Base-by-base conservation (phyloP, 441 rosid genomes). In the Populus tomentosa region DNA sequence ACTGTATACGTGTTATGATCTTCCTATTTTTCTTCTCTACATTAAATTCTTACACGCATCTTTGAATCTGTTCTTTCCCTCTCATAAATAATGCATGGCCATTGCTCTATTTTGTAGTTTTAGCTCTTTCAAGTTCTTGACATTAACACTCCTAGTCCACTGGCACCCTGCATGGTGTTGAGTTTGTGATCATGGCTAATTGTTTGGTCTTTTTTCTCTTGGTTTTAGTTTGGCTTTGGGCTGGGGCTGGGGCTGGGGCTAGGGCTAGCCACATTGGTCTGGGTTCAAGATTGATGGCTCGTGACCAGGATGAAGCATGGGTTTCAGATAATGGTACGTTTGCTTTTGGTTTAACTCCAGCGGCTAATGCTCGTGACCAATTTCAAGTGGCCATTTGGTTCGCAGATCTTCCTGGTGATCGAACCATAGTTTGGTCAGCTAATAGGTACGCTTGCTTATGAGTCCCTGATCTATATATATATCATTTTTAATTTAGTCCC, bases 371-470 rank as follows among this genome's bases (percentile, higher is more conserved):
- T 46, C 62, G 65, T 21, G 86, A 84, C 74, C 83, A 74, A 16
- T 89, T 88, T 81, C 86, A 81, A 50, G 56, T 91, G 8, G 92
- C 90, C n/a, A 89, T 93, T 75, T 95, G 98, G 98, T 90, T 91
- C 73, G 82, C 87, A 3, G 82, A 87, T 76, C 92, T 93, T 80
- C 98, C 97, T 3, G 94, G 96, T 14, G 98, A 95, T 77, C 86
- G 87, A 73, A 89, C 90, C 38, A 46, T 86, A 1, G 92, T 95
- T 35, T 95, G 98, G 98, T 95, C 97, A 5, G 86, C 97, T 65
- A 93, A 90, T 28, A 87, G 95, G 98, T 91, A 82, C 23, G 23
- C 23, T 56, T 56, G 23, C 62, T 56, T 2, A 56, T 32, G 6
- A 18, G 18, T 13, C 32, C 62, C 46, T 10, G 8, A 0, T 9